Conservation (phyloP, 2,329 filamentous ascomycete genomes). For the Verticillium zaregamsianum region DNA sequence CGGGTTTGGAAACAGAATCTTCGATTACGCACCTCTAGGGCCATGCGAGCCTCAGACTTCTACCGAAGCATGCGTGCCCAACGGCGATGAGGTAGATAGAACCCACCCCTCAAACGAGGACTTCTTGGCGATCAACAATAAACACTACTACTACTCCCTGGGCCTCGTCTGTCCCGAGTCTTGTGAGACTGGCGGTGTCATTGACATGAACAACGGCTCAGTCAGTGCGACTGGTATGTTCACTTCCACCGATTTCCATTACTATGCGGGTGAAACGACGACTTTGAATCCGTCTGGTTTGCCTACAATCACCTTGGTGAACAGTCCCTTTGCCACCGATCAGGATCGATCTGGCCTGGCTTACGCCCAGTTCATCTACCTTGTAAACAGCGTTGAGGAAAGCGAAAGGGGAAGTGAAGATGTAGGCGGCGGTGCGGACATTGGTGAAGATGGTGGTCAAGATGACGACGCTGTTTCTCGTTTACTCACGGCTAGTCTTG, state of each 20-base stretch:
- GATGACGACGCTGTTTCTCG: background rate
- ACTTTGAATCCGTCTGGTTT: background rate
- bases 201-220: background rate
- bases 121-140: background rate
- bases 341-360: background rate
- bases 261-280: background rate
- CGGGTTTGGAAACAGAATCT: too few species aligned
- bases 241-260: background rate
- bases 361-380: background rate
- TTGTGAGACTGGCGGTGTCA: conserved; percentile 17
- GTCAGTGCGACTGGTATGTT: background rate
- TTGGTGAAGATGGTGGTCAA: background rate
- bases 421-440: background rate
- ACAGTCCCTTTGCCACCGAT: background rate
- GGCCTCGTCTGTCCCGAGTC: conserved; percentile 17
- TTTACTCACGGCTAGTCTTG: background rate
- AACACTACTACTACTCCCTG: conserved; percentile 15
- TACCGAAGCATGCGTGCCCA: background rate
- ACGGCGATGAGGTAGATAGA: background rate
- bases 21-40: background rate
- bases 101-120: background rate
- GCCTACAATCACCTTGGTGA: background rate
- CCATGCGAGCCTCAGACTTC: background rate
- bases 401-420: background rate
- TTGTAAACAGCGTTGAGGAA: background rate